Evolutionary conservation across 345 rosid genomes (phyloP), one percentile per base, ranked within the genome.

Genomic region (Eucalyptus curtisii): DNA sequence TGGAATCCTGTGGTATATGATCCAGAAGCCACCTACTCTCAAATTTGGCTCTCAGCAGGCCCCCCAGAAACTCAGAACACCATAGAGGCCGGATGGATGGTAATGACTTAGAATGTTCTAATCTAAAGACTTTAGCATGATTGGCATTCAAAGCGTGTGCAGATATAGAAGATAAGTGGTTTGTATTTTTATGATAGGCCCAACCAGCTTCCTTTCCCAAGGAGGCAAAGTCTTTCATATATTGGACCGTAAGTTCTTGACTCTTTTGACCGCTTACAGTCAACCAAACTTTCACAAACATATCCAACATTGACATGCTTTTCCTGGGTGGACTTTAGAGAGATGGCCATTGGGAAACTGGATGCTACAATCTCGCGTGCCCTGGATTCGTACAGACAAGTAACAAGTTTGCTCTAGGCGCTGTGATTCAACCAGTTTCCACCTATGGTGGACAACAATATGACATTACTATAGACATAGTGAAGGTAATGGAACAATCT

Each of bases 311-410:
- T 7, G 20, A 64, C 40, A 64, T 31, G 16, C n/a, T 40, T 16
- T 30, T 30, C 17, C 2, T 50, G 87, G 59, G 49, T 88, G 37
- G 48, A 50, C 31, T 33, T n/a, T 71, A 90, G 92, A 33, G 80
- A 10, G 94, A 93, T 89, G 88, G 48, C 33, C 90, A 92, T 53
- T n/a, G 25, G 50, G 4, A 2, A 1, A 90, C 90, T 1, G 92
- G 93, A 19, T 92, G 93, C 89, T 90, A 87, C 90, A 90, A 92
- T 90, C 89, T 91, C 24, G n/a, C 33, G 0, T 92, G 94, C 89
- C 88, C 91, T 33, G 94, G 93, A 14, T 93, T 91, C 71, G 91
- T 92, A 42, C 91, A 86, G 30, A 57, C 84, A 52, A 87, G 59
- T 84, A 30, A 7, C 2, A 27, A 20, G 4, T 2, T 88, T 7